A percentile compares a stretch with the other conserved stretches of the same genome.
Evolutionary conservation across 768 basidiomycete genomes (phyloP).

Genomic region (Leccinum pellstonianum): DNA sequence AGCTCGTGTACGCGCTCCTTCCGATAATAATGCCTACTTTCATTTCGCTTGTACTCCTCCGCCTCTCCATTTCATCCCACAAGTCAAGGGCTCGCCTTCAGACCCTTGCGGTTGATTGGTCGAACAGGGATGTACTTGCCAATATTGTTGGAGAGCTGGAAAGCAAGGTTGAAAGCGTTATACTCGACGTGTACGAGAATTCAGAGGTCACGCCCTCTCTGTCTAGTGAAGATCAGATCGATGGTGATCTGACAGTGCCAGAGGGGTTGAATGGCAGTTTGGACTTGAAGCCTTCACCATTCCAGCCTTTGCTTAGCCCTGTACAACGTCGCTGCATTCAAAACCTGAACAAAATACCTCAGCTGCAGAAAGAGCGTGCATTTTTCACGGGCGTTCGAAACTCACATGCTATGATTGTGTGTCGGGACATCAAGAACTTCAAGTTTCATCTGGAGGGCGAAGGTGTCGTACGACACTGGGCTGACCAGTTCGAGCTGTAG

Average conservation of each 20-base stretch:
- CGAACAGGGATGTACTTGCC: slow-evolving; percentile 49
- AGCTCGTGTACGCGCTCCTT: slow-evolving; percentile 55
- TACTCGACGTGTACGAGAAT: slow-evolving; percentile 59
- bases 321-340: slow-evolving; percentile 56
- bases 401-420: slow-evolving; percentile 70
- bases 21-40: slow-evolving; percentile 66
- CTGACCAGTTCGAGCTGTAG: slow-evolving; percentile 53
- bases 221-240: not conserved
- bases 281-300: slow-evolving; percentile 16
- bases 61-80: slow-evolving; percentile 55
- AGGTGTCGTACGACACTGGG: slow-evolving; percentile 71
- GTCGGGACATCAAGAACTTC: slow-evolving; percentile 63
- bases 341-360: slow-evolving; percentile 65
- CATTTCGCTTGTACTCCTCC: slow-evolving; percentile 52
- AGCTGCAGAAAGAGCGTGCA: slow-evolving; percentile 65
- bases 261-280: not conserved
- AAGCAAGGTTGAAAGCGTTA: slow-evolving; percentile 55
- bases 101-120: slow-evolving; percentile 55
- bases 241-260: not conserved
- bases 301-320: slow-evolving; percentile 50
- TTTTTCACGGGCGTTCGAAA: slow-evolving; percentile 61
- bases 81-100: slow-evolving; percentile 65
- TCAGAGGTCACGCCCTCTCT: slow-evolving; percentile 28
- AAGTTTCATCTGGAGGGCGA: slow-evolving; percentile 58
- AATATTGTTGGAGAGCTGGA: slow-evolving; percentile 60